Conservation (phyloP, 2,329 filamentous ascomycete species). For the Fusarium marasasianum region DNA sequence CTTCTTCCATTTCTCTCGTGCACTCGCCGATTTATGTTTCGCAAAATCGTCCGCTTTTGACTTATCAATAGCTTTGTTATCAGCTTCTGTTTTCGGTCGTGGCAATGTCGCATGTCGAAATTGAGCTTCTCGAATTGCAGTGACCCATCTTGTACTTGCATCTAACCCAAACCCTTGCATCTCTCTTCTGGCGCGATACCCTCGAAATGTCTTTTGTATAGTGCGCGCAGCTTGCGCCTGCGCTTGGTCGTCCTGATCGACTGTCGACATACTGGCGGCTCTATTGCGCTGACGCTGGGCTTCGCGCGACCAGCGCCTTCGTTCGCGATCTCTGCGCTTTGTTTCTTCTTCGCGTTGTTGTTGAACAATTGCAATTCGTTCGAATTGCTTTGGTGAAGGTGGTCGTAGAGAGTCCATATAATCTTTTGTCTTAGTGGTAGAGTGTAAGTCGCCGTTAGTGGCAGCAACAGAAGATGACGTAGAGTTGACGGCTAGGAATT, state of each 20-base stretch:
- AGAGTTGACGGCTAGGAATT: conserved; percentile 29
- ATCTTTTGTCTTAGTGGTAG: conserved; percentile 47
- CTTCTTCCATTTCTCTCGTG: conserved; percentile 79
- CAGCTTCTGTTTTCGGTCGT: conserved; percentile 43
- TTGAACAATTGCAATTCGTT: conserved; percentile 60
- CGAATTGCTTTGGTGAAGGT: conserved; percentile 58
- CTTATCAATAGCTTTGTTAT: conserved; percentile 2
- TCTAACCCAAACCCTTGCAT: conserved; percentile 74
- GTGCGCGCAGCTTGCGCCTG: conserved; percentile 61
- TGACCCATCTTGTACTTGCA: conserved; percentile 75
- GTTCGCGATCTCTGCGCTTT: conserved; percentile 52
- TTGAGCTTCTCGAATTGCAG: conserved; percentile 68
- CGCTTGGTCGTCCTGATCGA: conserved; percentile 39
- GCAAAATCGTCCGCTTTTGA: conserved; percentile 12
- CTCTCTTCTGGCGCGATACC: conserved; percentile 77
- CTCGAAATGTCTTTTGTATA: conserved; percentile 79
- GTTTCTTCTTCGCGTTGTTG: conserved; percentile 56
- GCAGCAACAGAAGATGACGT: conserved; percentile 21
- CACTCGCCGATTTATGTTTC: conserved; percentile 47
- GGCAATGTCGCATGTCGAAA: conserved; percentile 63
- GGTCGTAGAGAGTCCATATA: conserved; percentile 63
- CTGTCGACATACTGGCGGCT: conserved; percentile 17
- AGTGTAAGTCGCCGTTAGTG: conserved; percentile 1
- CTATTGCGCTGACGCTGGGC: conserved; percentile 38
- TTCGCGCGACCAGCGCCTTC: conserved; percentile 49